Conservation (phyloP, 73 alveolate genomes). For the Paramecium bursaria region DNA sequence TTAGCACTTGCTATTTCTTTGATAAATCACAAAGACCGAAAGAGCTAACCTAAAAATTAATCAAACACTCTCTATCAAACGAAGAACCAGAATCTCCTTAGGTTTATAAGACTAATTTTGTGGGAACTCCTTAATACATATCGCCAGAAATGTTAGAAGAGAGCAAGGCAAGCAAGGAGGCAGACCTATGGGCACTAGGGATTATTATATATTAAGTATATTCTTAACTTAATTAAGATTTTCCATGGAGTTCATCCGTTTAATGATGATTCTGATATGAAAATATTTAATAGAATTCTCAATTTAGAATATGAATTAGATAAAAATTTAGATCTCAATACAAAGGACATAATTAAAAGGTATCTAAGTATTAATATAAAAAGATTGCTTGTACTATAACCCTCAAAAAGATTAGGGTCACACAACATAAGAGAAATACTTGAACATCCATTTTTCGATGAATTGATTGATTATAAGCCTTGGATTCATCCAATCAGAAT, state of each 20-base stretch:
- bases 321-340: neutral
- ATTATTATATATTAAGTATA: slow-evolving; percentile 34
- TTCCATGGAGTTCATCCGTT: slow-evolving; percentile 42
- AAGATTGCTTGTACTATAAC: neutral
- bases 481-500: neutral
- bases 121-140: slow-evolving; percentile 61
- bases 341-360: neutral
- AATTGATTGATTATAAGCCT: slow-evolving; percentile 23
- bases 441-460: slow-evolving; percentile 13
- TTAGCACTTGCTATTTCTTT: slow-evolving; percentile 30
- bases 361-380: slow-evolving; percentile 7
- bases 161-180: slow-evolving; percentile 30
- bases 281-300: neutral
- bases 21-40: neutral
- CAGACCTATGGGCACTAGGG: slow-evolving; percentile 69
- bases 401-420: slow-evolving; percentile 25
- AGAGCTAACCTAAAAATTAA: neutral
- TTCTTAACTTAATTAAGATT: neutral
- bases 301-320: neutral
- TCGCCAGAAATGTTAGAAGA: slow-evolving; percentile 61
- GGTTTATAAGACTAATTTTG: slow-evolving; percentile 11
- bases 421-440: neutral
- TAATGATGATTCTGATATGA: slow-evolving; percentile 35
- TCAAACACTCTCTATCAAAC: neutral
- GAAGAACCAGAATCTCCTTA: neutral